Conservation (phyloP, 139 green algal genomes). For the Spirogloea muscicola region DNA sequence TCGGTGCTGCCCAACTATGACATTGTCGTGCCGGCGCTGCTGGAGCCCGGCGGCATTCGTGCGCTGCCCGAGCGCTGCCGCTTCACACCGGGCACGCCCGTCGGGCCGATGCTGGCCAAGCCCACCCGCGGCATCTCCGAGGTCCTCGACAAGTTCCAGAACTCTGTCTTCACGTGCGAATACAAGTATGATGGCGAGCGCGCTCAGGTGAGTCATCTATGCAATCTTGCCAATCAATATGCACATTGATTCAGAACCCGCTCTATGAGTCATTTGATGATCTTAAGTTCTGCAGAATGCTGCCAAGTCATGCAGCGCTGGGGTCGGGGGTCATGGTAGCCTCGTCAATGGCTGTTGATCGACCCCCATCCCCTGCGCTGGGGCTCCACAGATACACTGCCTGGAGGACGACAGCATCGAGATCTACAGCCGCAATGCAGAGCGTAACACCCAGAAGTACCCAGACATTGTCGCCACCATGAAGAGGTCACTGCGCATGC, state of each 20-base stretch:
- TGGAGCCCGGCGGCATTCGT: constrained; percentile 60
- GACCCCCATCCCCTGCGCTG: no score
- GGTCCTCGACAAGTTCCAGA: constrained; percentile 85
- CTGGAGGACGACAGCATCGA: constrained; percentile 38
- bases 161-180: constrained; percentile 86
- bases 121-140: constrained; percentile 78
- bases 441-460: constrained; percentile 92
- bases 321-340: neutral
- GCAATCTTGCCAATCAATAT: no score
- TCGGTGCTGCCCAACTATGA: constrained; percentile 87
- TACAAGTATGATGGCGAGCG: constrained; percentile 99
- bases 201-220: no score
- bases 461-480: constrained; percentile 69
- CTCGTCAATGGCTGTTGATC: neutral
- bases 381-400: constrained; percentile 56
- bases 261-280: no score
- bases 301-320: no score
- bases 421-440: constrained; percentile 74
- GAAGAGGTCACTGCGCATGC: no score
- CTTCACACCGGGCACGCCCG: constrained; percentile 79
- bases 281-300: no score
- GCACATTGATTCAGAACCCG: no score
- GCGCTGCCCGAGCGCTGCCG: constrained; percentile 66
- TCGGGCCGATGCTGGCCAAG: constrained; percentile 93
- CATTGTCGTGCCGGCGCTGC: constrained; percentile 76